Conservation (phyloP, 345 rosid genomes). For the Durio zibethinus region DNA sequence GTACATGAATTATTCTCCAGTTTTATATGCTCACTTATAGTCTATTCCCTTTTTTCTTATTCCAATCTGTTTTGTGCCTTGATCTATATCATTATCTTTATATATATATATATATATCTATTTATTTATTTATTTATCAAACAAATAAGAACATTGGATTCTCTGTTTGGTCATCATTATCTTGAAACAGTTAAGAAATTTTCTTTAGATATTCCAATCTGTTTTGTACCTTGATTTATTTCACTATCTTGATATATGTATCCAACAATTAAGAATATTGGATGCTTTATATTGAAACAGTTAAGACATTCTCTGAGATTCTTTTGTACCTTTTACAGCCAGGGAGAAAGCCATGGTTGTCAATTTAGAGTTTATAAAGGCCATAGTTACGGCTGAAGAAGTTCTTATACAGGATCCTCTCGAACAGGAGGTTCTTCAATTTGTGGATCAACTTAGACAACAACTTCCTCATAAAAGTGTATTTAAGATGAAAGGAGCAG, state of each 20-base stretch:
- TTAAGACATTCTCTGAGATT: neutral
- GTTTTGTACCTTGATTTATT: neutral
- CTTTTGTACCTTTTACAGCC: constrained; percentile 33
- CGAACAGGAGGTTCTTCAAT: constrained; percentile 64
- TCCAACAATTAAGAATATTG: neutral
- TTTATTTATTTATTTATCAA: too few species aligned
- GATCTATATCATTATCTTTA: neutral
- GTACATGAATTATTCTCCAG: neutral
- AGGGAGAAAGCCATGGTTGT: constrained; percentile 77
- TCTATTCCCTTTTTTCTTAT: neutral
- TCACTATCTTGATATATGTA: neutral
- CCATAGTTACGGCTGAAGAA: constrained; percentile 73
- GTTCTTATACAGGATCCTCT: constrained; percentile 61
- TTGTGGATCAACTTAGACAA: constrained; percentile 66
- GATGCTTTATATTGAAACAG: neutral
- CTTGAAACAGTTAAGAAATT: neutral
- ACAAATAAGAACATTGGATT: neutral
- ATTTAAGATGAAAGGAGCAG: constrained; percentile 32
- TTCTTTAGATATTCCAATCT: neutral
- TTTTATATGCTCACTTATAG: neutral
- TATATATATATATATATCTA: too few species aligned
- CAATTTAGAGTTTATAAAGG: constrained; percentile 68
- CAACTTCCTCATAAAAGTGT: constrained; percentile 50
- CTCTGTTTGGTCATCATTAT: neutral
- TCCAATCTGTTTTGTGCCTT: neutral